Evolutionary conservation across 768 basidiomycete genomes (phyloP).

Genomic region (Boletellus ananiceps): DNA sequence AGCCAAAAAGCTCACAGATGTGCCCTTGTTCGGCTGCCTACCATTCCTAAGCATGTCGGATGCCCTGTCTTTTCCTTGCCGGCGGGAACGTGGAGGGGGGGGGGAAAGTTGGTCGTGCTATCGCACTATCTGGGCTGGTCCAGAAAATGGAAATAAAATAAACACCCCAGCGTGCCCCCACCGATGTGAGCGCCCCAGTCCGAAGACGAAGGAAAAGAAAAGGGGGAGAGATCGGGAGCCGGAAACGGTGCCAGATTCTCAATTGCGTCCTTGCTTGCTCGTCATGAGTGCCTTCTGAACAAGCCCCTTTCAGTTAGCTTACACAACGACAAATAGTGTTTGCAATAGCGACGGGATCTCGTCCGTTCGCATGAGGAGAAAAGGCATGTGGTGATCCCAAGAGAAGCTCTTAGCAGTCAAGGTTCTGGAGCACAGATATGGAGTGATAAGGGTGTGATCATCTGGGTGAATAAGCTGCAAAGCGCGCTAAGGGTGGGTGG

Average conservation of each 20-base stretch:
- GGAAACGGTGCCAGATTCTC: background rate
- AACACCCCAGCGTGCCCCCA: background rate
- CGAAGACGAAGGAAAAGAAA: too few species aligned
- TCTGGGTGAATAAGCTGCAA: conserved; percentile 13
- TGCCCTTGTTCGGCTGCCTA: conserved; percentile 8
- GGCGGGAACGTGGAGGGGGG: background rate
- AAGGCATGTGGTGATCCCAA: conserved; percentile 1
- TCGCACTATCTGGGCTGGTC: too few species aligned
- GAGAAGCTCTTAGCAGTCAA: conserved; percentile 1
- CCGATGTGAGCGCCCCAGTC: background rate
- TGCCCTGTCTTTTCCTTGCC: background rate
- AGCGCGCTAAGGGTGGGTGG: conserved; percentile 15
- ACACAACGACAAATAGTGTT: conserved; percentile 2
- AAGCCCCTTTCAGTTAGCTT: conserved; percentile 1
- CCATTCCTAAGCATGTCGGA: conserved; percentile 1
- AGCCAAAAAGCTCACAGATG: background rate
- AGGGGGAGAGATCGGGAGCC: background rate
- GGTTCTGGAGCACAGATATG: conserved; percentile 4
- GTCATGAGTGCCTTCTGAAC: background rate
- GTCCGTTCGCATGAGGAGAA: conserved; percentile 2
- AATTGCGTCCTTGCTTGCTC: background rate
- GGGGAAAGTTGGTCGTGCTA: background rate
- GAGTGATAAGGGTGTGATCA: conserved; percentile 8
- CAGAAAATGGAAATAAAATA: background rate
- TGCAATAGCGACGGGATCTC: conserved; percentile 3